Evolutionary conservation across 164 flowering plant species (phyloP).

Genomic region (Malania oleifera): DNA sequence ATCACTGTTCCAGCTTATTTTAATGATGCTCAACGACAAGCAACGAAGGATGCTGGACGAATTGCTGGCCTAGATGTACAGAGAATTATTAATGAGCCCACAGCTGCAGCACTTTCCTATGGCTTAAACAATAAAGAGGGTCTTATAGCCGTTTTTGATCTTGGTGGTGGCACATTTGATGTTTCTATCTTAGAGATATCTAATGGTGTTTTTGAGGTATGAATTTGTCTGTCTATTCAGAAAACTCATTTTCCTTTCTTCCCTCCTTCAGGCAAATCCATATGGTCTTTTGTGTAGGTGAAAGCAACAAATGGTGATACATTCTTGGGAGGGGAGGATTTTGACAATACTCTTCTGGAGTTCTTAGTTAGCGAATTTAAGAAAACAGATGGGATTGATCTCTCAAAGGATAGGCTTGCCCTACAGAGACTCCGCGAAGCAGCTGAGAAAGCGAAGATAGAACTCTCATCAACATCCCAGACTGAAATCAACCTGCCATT

Average conservation of each 20-base stretch:
- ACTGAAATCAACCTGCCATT: conserved; percentile 81
- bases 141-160: conserved; percentile 68
- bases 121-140: conserved; percentile 74
- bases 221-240: neutral
- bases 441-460: conserved; percentile 77
- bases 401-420: conserved; percentile 63
- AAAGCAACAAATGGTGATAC: conserved; percentile 86
- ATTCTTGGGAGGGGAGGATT: conserved; percentile 77
- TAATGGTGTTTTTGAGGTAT: conserved; percentile 75
- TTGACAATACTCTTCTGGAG: conserved; percentile 59
- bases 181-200: conserved; percentile 71
- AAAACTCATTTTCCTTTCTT: neutral
- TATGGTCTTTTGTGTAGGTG: conserved; percentile 31
- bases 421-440: conserved; percentile 72
- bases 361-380: conserved; percentile 58
- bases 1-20: conserved; percentile 77
- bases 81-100: conserved; percentile 75
- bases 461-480: conserved; percentile 70
- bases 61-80: conserved; percentile 72
- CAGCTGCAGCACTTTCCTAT: conserved; percentile 79
- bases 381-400: conserved; percentile 59
- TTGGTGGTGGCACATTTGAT: conserved; percentile 81
- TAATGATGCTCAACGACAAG: conserved; percentile 81
- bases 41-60: conserved; percentile 78
- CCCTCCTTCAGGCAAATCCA: neutral